Evolutionary conservation across 257 asterid species (phyloP), one percentile per base, ranked within the genome.

Genomic region (Ophiorrhiza pumila): DNA sequence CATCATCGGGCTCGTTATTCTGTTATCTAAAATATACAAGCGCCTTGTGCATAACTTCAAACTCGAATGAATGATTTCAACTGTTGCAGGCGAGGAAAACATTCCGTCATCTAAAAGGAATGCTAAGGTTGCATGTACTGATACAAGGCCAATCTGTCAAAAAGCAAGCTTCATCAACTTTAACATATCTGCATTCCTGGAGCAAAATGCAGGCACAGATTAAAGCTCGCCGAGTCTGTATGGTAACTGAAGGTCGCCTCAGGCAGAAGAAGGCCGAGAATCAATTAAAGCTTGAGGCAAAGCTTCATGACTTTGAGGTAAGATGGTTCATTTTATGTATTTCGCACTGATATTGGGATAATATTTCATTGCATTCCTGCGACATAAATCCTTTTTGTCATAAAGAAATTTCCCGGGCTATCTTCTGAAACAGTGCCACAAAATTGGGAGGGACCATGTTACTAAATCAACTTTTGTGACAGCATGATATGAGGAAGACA

Each of bases 251-350:
- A 86, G 95, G 95, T 68, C 87, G 79, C 64, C 90, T 87, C 65
- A 85, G 80, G 86, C 95, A 82, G 88, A 91, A 84, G 89, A 90
- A 88, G 79, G 84, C 85, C 17, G 97, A 85, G 81, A 88, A 85
- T 79, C 97, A 91, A 69, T 69, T 87, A 84, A 91, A 91, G 87
- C 95, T 94, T 1, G 95, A 94, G 74, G 87, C 93, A 47, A 94
- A 88, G 80, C 89, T 94, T 84, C 97, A 91, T 59, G 96, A 84
- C 77, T 77, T 91, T 69, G 96, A 90, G 98, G 99, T 94, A 73
- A 65, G 65, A 47, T 59, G 31, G 25, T 59, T 68, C 13, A 52
- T 60, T 13, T 55, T 39, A 74, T 20, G 43, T 75, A 27, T 59
- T 56, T 63, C 18, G 31, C 29, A 22, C 65, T 15, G 35, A 35